Evolutionary conservation across 257 asterid genomes (phyloP).

Genomic region (Plantago elongata): DNA sequence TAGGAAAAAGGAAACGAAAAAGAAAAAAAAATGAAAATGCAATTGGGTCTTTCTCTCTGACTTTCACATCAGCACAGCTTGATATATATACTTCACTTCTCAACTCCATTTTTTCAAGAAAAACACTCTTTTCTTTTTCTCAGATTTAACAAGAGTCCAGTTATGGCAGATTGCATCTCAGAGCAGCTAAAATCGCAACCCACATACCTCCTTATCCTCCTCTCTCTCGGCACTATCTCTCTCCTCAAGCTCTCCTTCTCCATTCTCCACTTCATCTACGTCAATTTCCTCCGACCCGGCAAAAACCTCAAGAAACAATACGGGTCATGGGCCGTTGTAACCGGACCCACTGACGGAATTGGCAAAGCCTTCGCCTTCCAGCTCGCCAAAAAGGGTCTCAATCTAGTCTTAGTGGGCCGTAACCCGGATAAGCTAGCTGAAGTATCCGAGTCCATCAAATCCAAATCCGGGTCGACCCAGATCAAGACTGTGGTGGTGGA

Average conservation of each 20-base stretch:
- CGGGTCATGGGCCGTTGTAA: slow-evolving; percentile 93
- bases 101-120: background rate
- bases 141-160: slow-evolving; percentile 9
- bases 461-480: slow-evolving; percentile 58
- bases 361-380: slow-evolving; percentile 89
- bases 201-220: slow-evolving; percentile 53
- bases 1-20: too few species aligned
- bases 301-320: slow-evolving; percentile 79
- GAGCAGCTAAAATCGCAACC: slow-evolving; percentile 77
- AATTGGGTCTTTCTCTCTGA: too few species aligned
- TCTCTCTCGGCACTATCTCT: slow-evolving; percentile 45
- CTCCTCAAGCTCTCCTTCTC: slow-evolving; percentile 36
- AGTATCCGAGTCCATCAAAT: slow-evolving; percentile 48
- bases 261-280: slow-evolving; percentile 57
- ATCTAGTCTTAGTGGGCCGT: slow-evolving; percentile 72
- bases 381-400: slow-evolving; percentile 70
- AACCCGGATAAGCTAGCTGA: slow-evolving; percentile 72
- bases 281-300: slow-evolving; percentile 69
- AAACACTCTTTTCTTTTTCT: background rate
- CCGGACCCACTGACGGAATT: slow-evolving; percentile 97
- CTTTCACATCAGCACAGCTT: too few species aligned
- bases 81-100: background rate
- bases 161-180: slow-evolving; percentile 57
- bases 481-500: slow-evolving; percentile 79
- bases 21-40: too few species aligned